These are phyloP conservation scores for Lactarius sp. DNA, from an alignment of 768 basidiomycete species.

Conservation along the genomic window DNA sequence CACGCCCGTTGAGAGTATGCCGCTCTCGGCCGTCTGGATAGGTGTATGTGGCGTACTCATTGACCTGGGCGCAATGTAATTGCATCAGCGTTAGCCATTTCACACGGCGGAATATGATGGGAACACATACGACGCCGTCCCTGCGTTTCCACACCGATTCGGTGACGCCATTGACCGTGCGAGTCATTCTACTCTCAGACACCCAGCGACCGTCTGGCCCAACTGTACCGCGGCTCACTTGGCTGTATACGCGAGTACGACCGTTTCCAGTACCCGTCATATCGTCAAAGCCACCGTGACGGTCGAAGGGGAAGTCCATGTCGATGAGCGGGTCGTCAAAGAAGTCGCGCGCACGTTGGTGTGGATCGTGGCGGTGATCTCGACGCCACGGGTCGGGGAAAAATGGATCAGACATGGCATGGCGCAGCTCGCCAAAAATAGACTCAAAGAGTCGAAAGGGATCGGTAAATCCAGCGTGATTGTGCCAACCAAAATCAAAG, in stretches of 20 bases:
- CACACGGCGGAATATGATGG: slow-evolving; percentile 1
- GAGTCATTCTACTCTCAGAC: slow-evolving; percentile 52
- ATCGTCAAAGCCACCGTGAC: slow-evolving; percentile 15
- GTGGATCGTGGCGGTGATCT: not conserved
- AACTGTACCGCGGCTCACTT: slow-evolving; percentile 28
- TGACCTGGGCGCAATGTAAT: slow-evolving; percentile 46
- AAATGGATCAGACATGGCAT: slow-evolving; percentile 35
- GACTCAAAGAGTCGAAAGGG: slow-evolving; percentile 71
- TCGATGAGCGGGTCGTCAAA: slow-evolving; percentile 18
- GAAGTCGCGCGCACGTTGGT: slow-evolving; percentile 6
- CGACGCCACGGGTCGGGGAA: slow-evolving; percentile 27
- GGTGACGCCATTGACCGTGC: slow-evolving; percentile 63
- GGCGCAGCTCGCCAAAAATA: slow-evolving; percentile 46
- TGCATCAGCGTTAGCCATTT: slow-evolving; percentile 14
- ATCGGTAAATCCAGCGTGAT: slow-evolving; percentile 57
- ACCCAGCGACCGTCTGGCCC: slow-evolving; percentile 40
- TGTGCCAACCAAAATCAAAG: slow-evolving; percentile 36
- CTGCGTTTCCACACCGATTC: slow-evolving; percentile 49
- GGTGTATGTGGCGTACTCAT: slow-evolving; percentile 63
- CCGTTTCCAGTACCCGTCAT: slow-evolving; percentile 13
- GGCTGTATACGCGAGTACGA: slow-evolving; percentile 28
- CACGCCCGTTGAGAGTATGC: slow-evolving; percentile 63
- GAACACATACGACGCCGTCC: slow-evolving; percentile 52
- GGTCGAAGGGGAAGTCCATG: slow-evolving; percentile 14
- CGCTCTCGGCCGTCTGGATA: slow-evolving; percentile 64